Evolutionary conservation across 2,329 filamentous ascomycete genomes (phyloP), one percentile per base, ranked within the genome.

Genomic region (Leptographium radiaticola): DNA sequence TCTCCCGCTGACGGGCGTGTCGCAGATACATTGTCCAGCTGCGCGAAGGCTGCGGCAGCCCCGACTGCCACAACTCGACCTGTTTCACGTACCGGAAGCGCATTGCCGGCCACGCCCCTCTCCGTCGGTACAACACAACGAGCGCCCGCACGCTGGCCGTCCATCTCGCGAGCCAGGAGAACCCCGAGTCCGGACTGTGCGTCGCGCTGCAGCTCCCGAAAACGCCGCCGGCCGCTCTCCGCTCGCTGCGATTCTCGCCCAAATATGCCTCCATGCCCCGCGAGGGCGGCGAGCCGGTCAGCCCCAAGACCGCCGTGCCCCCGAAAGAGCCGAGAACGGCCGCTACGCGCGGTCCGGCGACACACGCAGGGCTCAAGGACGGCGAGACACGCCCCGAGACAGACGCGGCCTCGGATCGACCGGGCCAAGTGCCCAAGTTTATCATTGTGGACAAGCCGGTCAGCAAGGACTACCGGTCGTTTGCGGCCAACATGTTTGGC

Each of bases 91-190:
- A 80, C 65, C 81, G 86, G 53, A 85, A 79, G 66, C 79, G 86
- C 59, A 70, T 83, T 43, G 77, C 80, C 31, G 79, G 77, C 38
- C 80, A 80, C 58, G 77, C 77, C 0, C 88, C 88, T 2, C 78
- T 89, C 60, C 83, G 88, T 57, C 79, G 84, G 62, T 93, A 90
- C 62, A 95, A 85, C 55, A 77, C 84, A 25, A 81, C 89, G 47
- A 95, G 88, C 62, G 89, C 89, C 10, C 80, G 88, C 62, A 87
- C 86, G 1, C 70, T 95, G 36, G 89, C 89, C 13, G 79, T 87
- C 54, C 87, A 87, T 62, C 75, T 95, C 51, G 87, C 89, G 11
- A 87, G 84, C 62, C 83, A 89, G 63, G 86, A 90, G 61, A 81
- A 93, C 59, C 81, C 89, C 0, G 82, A 87, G 58, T 74, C 71